Base-by-base conservation (phyloP, 805 yeast species). In the Candida namnaoensis region DNA sequence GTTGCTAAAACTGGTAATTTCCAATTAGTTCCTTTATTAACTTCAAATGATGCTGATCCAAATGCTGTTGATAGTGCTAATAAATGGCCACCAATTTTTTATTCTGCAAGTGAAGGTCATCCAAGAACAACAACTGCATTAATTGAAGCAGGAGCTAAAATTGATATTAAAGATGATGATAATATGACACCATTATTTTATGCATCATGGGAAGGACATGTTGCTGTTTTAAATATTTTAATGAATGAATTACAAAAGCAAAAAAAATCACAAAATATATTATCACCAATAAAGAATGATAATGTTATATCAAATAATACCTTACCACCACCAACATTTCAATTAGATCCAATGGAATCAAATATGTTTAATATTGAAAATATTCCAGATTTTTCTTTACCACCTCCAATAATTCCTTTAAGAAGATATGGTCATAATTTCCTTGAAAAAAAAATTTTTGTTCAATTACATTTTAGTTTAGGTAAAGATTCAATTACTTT, bases 401-500 rank as follows among this genome's bases (percentile, higher is more conserved):
- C 99, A 1, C 99, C 99, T 1, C 99, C 99, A 4, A 87, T 93
- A 41, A 78, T 93, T 39, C 99, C 99, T 1, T 66, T 93, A 41
- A 73, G 96, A 53, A 77, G 95, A 52, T 93, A 93, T 57, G 99
- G 99, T 13, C 99, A 93, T 62, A 93, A 88, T 59, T 93, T 88
- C 66, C 65, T 93, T 54, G 98, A 93, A 56, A 86, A 85, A 57
- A 88, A 87, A 59, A 87, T 87, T 5, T 78, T 88, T 47, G 72
- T 93, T 28, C 95, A 90, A 56, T 64, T 93, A 36, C 72, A 76
- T 3, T 81, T 88, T 52, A 78, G 79, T 50, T 40, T 72, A 43
- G 66, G 68, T 8, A 57, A 70, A 39, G 64, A 68, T 36, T 68
- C 78, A 1, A 63, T 73, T 39, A 60, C 61, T 27, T 51, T 77